Percentiles rank a stretch among this genome's conserved stretches.
These are phyloP conservation scores for Dryas alaskensis DNA, from an alignment of 306 rosid genomes.

Conservation along the genomic window DNA sequence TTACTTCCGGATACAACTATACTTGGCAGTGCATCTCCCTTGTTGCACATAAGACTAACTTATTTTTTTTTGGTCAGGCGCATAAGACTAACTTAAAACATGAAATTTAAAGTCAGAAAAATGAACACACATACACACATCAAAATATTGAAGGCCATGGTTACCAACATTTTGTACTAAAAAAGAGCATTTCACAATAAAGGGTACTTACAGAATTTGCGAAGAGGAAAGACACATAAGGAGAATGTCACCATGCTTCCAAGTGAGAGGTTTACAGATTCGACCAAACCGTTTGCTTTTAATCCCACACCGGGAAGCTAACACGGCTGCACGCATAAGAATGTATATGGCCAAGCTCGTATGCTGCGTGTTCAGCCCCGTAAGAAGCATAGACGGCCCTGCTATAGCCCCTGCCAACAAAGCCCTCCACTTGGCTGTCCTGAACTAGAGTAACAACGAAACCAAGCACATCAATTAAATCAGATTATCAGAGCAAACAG, in stretches of 20 bases:
- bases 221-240: constrained; percentile 97
- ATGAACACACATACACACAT: too few relatives aligned
- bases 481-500: constrained; percentile 4
- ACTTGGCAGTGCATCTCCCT: neutral
- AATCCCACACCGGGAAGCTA: constrained; percentile 92
- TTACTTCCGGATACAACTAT: neutral
- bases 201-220: constrained; percentile 74
- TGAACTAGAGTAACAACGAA: constrained; percentile 49
- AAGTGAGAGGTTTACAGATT: constrained; percentile 89
- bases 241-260: constrained; percentile 94
- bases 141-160: neutral
- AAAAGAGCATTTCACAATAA: too few relatives aligned
- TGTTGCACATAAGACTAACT: neutral
- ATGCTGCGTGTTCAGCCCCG: constrained; percentile 81
- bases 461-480: constrained; percentile 25
- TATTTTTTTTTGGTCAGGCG: too few relatives aligned
- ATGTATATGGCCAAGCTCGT: constrained; percentile 88
- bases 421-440: constrained; percentile 96
- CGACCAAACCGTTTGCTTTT: constrained; percentile 83
- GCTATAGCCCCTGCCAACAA: constrained; percentile 90
- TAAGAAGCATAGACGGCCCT: constrained; percentile 88
- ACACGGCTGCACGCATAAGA: constrained; percentile 88
- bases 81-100: neutral
- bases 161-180: neutral
- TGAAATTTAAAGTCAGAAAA: neutral